phyloP scores from a whole-genome alignment of 192 early-diverging fungal genomes.

The Coemansia sp. region DNA sequence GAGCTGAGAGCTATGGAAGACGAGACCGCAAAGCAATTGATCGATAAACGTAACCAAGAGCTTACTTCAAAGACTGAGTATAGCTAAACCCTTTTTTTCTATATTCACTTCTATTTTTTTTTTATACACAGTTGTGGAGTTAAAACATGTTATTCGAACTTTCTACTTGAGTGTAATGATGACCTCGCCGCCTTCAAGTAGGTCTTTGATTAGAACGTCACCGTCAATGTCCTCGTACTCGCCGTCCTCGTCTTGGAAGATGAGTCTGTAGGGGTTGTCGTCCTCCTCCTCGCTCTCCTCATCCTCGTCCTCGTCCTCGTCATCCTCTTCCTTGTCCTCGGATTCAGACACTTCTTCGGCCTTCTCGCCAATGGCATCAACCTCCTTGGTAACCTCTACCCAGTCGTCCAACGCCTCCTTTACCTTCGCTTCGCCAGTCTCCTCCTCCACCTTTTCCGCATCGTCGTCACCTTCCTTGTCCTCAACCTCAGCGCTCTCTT shows the following conservation, averaged over 20 bases:
- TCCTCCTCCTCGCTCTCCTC: not conserved
- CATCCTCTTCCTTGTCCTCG: not conserved
- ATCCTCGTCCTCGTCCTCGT: not conserved
- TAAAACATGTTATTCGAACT: conserved; percentile 2
- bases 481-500: not conserved
- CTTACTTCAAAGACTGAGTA: conserved; percentile 37
- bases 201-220: not conserved
- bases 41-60: conserved; percentile 54
- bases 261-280: conserved; percentile 1
- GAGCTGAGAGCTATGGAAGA: conserved; percentile 68
- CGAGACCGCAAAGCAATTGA: conserved; percentile 65
- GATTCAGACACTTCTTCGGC: not conserved
- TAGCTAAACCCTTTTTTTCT: conserved; percentile 14
- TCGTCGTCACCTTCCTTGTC: not conserved
- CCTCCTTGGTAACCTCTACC: conserved; percentile 2
- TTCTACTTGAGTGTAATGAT: not conserved
- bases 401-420: conserved; percentile 3
- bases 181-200: not conserved
- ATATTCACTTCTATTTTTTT: no score
- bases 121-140: no score
- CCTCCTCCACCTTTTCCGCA: not conserved
- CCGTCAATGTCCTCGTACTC: not conserved
- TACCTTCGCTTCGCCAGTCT: not conserved
- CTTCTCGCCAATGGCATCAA: not conserved
- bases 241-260: not conserved